Evolutionary conservation across 352 stramenopile species (phyloP).

Genomic region (Pythium scleroteichum): DNA sequence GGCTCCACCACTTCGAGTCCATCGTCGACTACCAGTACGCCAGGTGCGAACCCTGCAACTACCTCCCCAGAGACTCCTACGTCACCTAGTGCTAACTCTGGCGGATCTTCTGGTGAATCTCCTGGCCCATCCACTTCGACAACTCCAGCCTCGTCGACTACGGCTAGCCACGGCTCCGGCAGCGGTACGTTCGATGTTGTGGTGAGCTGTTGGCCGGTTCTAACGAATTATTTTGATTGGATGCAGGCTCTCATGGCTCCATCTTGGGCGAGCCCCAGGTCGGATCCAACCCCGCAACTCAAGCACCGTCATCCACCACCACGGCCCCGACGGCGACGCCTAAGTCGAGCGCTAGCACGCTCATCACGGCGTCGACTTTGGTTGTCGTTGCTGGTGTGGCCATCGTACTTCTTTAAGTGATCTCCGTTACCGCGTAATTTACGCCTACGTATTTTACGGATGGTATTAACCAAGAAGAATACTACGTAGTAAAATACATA

Average conservation of each 20-base stretch:
- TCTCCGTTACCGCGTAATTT: slow-evolving; percentile 16
- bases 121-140: not conserved
- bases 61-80: not conserved
- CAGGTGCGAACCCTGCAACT: slow-evolving; percentile 14
- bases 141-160: not conserved
- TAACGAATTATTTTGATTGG: not conserved
- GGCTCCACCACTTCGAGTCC: slow-evolving; percentile 3
- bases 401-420: slow-evolving; percentile 20
- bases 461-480: too few relatives aligned
- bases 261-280: not conserved
- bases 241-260: not conserved
- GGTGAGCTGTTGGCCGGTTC: too few relatives aligned
- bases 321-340: not conserved
- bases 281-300: not conserved
- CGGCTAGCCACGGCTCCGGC: not conserved
- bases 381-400: not conserved
- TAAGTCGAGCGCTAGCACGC: slow-evolving; percentile 6
- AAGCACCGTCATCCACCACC: not conserved
- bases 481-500: too few relatives aligned
- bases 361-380: not conserved
- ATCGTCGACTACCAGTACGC: not conserved
- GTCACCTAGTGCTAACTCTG: slow-evolving; percentile 11
- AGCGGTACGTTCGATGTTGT: slow-evolving; percentile 6
- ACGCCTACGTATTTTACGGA: too few relatives aligned
- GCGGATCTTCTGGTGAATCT: slow-evolving; percentile 1